Percentiles rank a stretch among this genome's conserved stretches.
These are phyloP conservation scores for Phytophthora hibernalis DNA, from an alignment of 352 stramenopile species.

Conservation along the genomic window DNA sequence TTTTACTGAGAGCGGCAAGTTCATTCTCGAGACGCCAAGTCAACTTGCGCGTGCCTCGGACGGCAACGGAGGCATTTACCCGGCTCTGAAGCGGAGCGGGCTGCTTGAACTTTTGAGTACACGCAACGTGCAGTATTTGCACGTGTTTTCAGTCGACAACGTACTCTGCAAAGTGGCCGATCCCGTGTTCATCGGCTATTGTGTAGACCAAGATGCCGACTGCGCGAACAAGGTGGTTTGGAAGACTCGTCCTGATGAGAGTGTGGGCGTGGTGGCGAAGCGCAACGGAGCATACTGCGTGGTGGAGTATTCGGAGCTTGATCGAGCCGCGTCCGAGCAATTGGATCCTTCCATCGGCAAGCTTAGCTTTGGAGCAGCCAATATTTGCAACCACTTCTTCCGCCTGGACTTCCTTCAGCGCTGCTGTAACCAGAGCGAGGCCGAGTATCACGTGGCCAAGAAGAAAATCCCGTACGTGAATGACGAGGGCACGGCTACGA, in stretches of 20 bases:
- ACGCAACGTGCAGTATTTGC: constrained; percentile 93
- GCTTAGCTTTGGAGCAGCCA: constrained; percentile 95
- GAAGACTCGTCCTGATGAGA: constrained; percentile 94
- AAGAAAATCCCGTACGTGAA: constrained; percentile 98
- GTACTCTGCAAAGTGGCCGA: constrained; percentile 96
- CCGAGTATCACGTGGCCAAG: constrained; percentile 96
- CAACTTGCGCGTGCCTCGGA: constrained; percentile 94
- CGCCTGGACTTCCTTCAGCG: constrained; percentile 71
- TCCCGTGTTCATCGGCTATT: constrained; percentile 97
- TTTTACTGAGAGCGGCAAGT: constrained; percentile 94
- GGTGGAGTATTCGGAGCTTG: constrained; percentile 98
- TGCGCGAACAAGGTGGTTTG: constrained; percentile 98
- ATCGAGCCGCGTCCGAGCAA: constrained; percentile 68
- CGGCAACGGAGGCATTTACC: constrained; percentile 98
- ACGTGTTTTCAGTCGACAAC: constrained; percentile 99
- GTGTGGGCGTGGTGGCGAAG: constrained; percentile 92
- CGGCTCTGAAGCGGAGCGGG: constrained; percentile 91
- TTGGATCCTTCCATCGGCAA: constrained; percentile 71
- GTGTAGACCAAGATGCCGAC: constrained; percentile 92
- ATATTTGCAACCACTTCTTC: constrained; percentile 99
- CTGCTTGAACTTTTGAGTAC: constrained; percentile 87
- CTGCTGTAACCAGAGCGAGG: constrained; percentile 93
- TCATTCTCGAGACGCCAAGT: constrained; percentile 93
- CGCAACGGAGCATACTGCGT: constrained; percentile 89
- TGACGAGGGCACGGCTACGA: constrained; percentile 78